A percentile compares a stretch with the other conserved stretches of the same genome.
phyloP scores from a whole-genome alignment of 768 basidiomycete genomes.

The Russula emetica region DNA sequence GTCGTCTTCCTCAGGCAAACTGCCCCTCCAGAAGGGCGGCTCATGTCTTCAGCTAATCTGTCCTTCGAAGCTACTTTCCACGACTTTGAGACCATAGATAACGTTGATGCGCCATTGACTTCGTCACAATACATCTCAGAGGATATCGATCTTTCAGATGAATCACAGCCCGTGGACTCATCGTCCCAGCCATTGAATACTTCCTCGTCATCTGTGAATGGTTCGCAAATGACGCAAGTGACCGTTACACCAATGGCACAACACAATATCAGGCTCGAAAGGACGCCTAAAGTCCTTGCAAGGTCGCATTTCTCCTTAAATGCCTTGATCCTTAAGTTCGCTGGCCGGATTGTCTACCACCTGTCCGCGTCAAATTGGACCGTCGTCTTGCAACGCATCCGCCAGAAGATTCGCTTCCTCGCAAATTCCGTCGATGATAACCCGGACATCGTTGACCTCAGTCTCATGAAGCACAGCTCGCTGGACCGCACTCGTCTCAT shows the following conservation, averaged over 20 bases:
- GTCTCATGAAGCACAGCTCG: conserved; percentile 72
- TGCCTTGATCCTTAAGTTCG: conserved; percentile 61
- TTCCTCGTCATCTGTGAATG: conserved; percentile 25
- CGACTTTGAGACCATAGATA: conserved; percentile 63
- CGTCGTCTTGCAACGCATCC: conserved; percentile 67
- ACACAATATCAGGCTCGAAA: conserved; percentile 47
- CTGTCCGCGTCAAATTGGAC: conserved; percentile 87
- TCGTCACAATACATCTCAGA: conserved; percentile 25
- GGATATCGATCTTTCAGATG: conserved; percentile 11
- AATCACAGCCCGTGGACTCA: conserved; percentile 4
- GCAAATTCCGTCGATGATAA: conserved; percentile 49
- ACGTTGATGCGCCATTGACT: conserved; percentile 31
- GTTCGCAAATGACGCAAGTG: conserved; percentile 30
- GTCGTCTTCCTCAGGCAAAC: conserved; percentile 77
- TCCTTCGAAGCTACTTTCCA: conserved; percentile 63
- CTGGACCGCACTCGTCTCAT: conserved; percentile 66
- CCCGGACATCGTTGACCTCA: conserved; percentile 69
- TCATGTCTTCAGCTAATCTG: conserved; percentile 57
- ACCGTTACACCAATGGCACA: conserved; percentile 26
- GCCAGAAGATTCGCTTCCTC: conserved; percentile 62
- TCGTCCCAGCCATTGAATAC: conserved; percentile 11
- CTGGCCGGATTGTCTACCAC: conserved; percentile 77
- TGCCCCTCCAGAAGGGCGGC: conserved; percentile 47
- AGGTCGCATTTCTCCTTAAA: conserved; percentile 54
- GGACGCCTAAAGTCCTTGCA: conserved; percentile 57